A percentile compares a stretch with the other conserved stretches of the same genome.
phyloP scores from a whole-genome alignment of 176 grass and related monocot species.

The Ensete ventricosum region DNA sequence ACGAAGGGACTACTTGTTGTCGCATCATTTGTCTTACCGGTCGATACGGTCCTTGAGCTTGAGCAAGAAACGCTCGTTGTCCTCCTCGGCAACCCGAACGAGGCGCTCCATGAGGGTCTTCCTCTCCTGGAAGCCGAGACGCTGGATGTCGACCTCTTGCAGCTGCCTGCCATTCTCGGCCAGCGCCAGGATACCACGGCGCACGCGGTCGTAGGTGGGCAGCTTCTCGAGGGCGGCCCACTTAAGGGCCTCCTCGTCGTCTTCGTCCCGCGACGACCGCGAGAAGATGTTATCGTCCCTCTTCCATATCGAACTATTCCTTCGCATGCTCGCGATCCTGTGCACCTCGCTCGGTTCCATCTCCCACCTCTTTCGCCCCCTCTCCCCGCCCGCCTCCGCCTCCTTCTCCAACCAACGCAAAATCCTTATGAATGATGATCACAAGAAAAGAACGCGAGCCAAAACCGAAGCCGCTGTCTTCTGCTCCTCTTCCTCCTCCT shows the following conservation, averaged over 20 bases:
- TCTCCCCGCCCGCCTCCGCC: too few relatives aligned
- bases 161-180: background rate
- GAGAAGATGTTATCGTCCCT: constrained; percentile 8
- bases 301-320: constrained; percentile 5
- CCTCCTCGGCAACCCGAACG: constrained; percentile 25
- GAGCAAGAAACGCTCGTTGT: constrained; percentile 48
- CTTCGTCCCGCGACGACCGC: constrained; percentile 15
- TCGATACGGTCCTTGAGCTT: constrained; percentile 49
- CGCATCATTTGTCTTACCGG: constrained; percentile 24
- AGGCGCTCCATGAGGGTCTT: constrained; percentile 37
- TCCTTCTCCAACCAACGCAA: too few relatives aligned
- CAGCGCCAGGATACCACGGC: constrained; percentile 23
- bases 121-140: constrained; percentile 22
- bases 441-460: too few relatives aligned
- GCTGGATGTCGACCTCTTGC: constrained; percentile 28
- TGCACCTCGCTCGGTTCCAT: constrained; percentile 9
- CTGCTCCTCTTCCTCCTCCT: too few relatives aligned
- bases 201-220: constrained; percentile 33
- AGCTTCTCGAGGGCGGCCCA: constrained; percentile 50
- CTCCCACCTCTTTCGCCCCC: too few relatives aligned
- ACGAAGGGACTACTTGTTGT: too few relatives aligned
- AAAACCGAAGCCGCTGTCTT: too few relatives aligned
- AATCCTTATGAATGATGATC: too few relatives aligned
- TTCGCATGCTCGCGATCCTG: background rate
- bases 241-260: constrained; percentile 37